Conservation (phyloP, 1,139 yeast species). For the Taphrina deformans region DNA sequence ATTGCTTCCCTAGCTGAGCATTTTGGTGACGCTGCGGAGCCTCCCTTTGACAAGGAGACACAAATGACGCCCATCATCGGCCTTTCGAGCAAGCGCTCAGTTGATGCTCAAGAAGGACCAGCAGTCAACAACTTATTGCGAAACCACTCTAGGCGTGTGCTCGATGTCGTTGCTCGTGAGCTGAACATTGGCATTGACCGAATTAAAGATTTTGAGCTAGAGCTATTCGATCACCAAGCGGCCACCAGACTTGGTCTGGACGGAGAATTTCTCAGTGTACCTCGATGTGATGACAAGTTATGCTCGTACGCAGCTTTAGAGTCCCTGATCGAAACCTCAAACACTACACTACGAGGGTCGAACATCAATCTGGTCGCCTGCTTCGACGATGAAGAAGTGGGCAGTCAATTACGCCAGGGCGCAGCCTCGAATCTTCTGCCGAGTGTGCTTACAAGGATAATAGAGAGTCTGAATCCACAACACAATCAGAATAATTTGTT, state of each 20-base stretch:
- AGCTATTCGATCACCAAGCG: constrained; percentile 79
- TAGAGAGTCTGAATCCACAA: constrained; percentile 40
- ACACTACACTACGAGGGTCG: constrained; percentile 44
- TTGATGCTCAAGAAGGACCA: constrained; percentile 21
- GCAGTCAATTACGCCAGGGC: constrained; percentile 91
- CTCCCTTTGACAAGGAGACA: constrained; percentile 82
- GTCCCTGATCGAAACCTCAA: constrained; percentile 62
- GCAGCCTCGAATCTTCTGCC: constrained; percentile 91
- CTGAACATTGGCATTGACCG: constrained; percentile 54
- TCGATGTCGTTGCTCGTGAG: constrained; percentile 68
- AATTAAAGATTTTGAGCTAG: constrained; percentile 83
- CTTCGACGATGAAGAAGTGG: constrained; percentile 95
- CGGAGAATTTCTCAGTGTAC: constrained; percentile 87
- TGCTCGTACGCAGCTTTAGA: constrained; percentile 56
- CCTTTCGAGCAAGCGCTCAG: constrained; percentile 47
- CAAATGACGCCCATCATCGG: constrained; percentile 88
- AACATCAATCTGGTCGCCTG: constrained; percentile 73
- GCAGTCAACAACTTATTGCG: constrained; percentile 44
- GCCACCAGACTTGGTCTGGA: constrained; percentile 83
- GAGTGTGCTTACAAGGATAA: constrained; percentile 47
- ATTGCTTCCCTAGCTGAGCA: constrained; percentile 96
- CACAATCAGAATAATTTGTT: constrained; percentile 10
- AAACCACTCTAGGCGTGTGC: constrained; percentile 75
- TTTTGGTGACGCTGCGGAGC: constrained; percentile 47
- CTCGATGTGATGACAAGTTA: constrained; percentile 78